These are phyloP conservation scores for Ustilago xerochloae DNA, from an alignment of 1,284 basidiomycete genomes.

Conservation along the genomic window DNA sequence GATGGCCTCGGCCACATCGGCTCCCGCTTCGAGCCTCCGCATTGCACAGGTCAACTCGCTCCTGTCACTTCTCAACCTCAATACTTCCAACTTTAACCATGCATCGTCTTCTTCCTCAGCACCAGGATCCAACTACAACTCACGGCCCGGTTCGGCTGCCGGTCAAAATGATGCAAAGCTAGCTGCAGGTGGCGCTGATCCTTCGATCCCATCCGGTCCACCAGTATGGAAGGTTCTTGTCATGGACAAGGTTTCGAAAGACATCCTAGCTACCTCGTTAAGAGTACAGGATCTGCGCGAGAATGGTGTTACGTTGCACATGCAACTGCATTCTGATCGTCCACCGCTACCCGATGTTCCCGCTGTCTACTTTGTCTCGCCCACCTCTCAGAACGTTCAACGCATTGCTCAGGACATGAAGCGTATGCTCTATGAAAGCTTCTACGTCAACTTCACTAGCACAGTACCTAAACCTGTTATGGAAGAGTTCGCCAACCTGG, in stretches of 20 bases:
- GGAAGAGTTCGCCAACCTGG: conserved; percentile 90
- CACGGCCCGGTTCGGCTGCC: conserved; percentile 35
- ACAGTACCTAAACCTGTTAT: conserved; percentile 86
- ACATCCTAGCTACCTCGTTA: conserved; percentile 92
- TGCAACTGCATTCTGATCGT: conserved; percentile 88
- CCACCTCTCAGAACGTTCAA: conserved; percentile 84
- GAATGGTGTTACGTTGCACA: conserved; percentile 95
- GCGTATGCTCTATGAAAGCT: conserved; percentile 88
- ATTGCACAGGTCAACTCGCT: conserved; percentile 61
- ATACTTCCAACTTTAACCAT: conserved; percentile 53
- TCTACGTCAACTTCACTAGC: conserved; percentile 94
- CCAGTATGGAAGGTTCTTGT: conserved; percentile 97
- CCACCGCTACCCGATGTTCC: conserved; percentile 94
- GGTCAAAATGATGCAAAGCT: conserved; percentile 15
- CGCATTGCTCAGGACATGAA: conserved; percentile 76
- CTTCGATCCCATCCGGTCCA: conserved; percentile 71
- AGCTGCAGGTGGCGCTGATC: conserved; percentile 5
- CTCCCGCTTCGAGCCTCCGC: conserved; percentile 49
- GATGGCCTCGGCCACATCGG: conserved; percentile 27
- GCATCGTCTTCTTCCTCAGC: conserved; percentile 36
- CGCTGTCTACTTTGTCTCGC: conserved; percentile 95
- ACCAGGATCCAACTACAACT: conserved; percentile 43
- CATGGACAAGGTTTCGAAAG: conserved; percentile 93
- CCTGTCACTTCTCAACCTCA: conserved; percentile 64
- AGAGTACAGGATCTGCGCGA: conserved; percentile 96